These are phyloP conservation scores for Geotrichum ghanense DNA, from an alignment of 805 yeast species.

Conservation along the genomic window DNA sequence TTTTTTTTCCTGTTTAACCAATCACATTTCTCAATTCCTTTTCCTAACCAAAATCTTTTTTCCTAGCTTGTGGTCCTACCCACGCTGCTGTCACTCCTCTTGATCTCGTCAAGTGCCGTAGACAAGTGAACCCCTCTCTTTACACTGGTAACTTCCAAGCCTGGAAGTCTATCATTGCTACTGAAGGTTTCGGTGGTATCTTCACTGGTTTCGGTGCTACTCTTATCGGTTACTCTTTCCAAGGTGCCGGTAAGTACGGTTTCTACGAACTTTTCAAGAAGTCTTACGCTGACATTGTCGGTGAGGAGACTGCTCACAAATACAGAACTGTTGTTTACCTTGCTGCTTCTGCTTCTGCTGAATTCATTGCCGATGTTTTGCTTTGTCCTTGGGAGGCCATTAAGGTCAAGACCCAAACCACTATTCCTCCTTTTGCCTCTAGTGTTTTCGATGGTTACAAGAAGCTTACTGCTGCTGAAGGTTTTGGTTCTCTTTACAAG, in stretches of 20 bases:
- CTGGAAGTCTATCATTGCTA: conserved; percentile 50
- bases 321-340: conserved; percentile 56
- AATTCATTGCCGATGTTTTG: conserved; percentile 68
- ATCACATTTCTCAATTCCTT: neutral
- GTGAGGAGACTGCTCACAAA: conserved; percentile 38
- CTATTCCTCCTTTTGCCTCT: conserved; percentile 62
- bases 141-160: conserved; percentile 61
- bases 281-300: conserved; percentile 45
- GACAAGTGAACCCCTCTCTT: conserved; percentile 57
- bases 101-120: conserved; percentile 72
- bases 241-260: conserved; percentile 85
- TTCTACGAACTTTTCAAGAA: conserved; percentile 72
- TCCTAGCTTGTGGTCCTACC: conserved; percentile 75
- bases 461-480: conserved; percentile 46
- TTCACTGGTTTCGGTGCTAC: conserved; percentile 77
- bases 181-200: conserved; percentile 53
- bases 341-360: conserved; percentile 74
- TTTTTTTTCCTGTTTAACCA: neutral
- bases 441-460: conserved; percentile 48
- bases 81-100: conserved; percentile 79
- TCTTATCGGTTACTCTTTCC: conserved; percentile 69
- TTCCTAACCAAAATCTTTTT: neutral
- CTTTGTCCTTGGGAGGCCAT: conserved; percentile 80
- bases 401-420: conserved; percentile 77
- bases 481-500: conserved; percentile 51